These are phyloP conservation scores for Adansonia rubrostipa DNA, from an alignment of 441 rosid genomes.

Conservation along the genomic window DNA sequence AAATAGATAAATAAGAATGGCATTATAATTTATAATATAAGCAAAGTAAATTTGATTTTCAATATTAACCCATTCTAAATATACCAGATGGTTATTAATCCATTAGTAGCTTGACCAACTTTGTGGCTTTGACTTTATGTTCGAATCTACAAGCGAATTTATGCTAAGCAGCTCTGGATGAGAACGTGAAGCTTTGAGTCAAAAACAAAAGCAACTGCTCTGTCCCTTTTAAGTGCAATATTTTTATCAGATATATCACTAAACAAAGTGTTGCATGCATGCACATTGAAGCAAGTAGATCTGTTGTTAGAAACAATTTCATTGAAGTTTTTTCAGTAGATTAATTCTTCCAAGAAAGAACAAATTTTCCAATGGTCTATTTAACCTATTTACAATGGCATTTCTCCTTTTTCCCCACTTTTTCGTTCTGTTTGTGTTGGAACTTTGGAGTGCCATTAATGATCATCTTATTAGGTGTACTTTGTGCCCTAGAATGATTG, in stretches of 20 bases:
- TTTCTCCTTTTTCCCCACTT: constrained; percentile 16
- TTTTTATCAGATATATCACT: not conserved
- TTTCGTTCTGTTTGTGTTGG: not conserved
- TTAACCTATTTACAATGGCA: not conserved
- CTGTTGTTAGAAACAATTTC: not conserved
- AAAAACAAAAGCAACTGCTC: not conserved
- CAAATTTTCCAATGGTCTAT: not conserved
- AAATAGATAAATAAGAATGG: too few relatives aligned
- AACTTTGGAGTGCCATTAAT: not conserved
- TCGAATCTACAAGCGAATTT: not conserved
- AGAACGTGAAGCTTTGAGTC: not conserved
- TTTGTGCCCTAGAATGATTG: constrained; percentile 19
- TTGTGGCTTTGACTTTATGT: constrained; percentile 18
- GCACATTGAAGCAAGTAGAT: constrained; percentile 21
- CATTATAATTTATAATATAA: too few relatives aligned
- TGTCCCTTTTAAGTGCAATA: not conserved
- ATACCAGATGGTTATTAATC: not conserved
- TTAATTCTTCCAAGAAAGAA: not conserved
- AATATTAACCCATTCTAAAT: too few relatives aligned
- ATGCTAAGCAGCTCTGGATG: not conserved
- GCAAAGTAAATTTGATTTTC: too few relatives aligned
- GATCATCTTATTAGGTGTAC: not conserved
- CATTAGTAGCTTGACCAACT: not conserved
- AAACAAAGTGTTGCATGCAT: not conserved
- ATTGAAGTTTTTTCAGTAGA: constrained; percentile 20